These are phyloP conservation scores for Fragaria nilgerrensis DNA, from an alignment of 306 rosid genomes.

Conservation along the genomic window DNA sequence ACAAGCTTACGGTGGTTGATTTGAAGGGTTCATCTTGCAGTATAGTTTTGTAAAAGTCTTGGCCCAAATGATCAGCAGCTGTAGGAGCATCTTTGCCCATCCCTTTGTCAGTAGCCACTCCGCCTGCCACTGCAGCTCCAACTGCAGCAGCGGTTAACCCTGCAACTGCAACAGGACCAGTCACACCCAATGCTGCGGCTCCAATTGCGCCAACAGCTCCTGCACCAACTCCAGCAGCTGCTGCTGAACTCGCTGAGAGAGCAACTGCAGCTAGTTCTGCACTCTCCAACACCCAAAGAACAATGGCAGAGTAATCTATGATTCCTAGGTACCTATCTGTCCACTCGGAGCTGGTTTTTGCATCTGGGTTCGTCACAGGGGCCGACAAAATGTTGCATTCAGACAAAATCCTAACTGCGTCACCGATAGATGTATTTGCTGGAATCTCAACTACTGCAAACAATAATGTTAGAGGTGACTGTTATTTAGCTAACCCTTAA, in stretches of 20 bases:
- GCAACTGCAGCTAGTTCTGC: slow-evolving; percentile 88
- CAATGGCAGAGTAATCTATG: slow-evolving; percentile 74
- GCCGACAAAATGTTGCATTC: slow-evolving; percentile 84
- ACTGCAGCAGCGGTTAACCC: slow-evolving; percentile 90
- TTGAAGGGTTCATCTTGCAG: slow-evolving; percentile 93
- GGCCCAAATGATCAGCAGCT: slow-evolving; percentile 68
- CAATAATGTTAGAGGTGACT: slow-evolving; percentile 14
- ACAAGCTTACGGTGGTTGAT: slow-evolving; percentile 75
- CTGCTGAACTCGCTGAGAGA: slow-evolving; percentile 72
- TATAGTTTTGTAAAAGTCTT: slow-evolving; percentile 75
- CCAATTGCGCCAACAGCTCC: slow-evolving; percentile 84
- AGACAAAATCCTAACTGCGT: slow-evolving; percentile 69
- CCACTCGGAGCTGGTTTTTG: slow-evolving; percentile 58
- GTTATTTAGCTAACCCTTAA: slow-evolving; percentile 6
- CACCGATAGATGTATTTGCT: slow-evolving; percentile 62
- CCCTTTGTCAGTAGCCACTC: slow-evolving; percentile 58
- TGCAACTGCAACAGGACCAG: slow-evolving; percentile 81
- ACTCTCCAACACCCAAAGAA: slow-evolving; percentile 91
- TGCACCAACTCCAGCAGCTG: slow-evolving; percentile 82
- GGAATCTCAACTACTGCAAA: slow-evolving; percentile 71
- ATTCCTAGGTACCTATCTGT: slow-evolving; percentile 76
- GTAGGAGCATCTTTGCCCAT: slow-evolving; percentile 68
- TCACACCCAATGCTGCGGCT: slow-evolving; percentile 71
- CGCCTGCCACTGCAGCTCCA: slow-evolving; percentile 87
- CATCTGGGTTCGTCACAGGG: slow-evolving; percentile 62